Percentiles rank a stretch among this genome's conserved stretches.
phyloP scores from a whole-genome alignment of 164 flowering plant species.

The Dillenia suffruticosa region DNA sequence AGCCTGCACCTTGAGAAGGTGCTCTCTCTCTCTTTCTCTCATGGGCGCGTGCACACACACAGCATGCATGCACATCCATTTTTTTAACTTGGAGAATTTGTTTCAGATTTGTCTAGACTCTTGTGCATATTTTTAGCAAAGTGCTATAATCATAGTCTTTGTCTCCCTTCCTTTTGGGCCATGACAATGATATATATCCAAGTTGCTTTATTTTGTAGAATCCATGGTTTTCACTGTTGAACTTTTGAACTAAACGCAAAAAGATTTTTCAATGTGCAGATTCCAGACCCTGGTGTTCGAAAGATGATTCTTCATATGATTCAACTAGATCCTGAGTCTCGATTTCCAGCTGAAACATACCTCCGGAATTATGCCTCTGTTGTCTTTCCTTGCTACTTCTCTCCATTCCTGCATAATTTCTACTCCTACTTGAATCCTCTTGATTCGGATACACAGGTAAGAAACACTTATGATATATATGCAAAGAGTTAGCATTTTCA shows the following conservation, averaged over 20 bases:
- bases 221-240: no score
- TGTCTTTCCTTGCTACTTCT: conserved; percentile 86
- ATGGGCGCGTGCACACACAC: neutral
- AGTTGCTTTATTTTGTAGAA: no score
- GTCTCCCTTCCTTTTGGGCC: no score
- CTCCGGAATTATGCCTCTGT: conserved; percentile 66
- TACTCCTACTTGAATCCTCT: conserved; percentile 88
- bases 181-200: no score
- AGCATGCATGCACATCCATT: neutral
- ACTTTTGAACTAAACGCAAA: neutral
- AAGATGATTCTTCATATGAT: conserved; percentile 99
- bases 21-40: conserved; percentile 3
- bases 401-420: conserved; percentile 90
- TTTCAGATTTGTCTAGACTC: neutral
- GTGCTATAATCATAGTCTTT: no score
- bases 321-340: conserved; percentile 85
- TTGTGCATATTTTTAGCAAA: neutral
- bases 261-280: conserved; percentile 39
- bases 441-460: conserved; percentile 93
- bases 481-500: no score
- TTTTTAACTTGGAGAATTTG: neutral
- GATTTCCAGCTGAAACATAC: conserved; percentile 88
- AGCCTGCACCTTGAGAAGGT: conserved; percentile 91
- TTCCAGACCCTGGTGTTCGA: conserved; percentile 87
- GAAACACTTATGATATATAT: neutral